Evolutionary conservation across 805 yeast species (phyloP), one percentile per base, ranked within the genome.

Genomic region (Metschnikowia hibisci): DNA sequence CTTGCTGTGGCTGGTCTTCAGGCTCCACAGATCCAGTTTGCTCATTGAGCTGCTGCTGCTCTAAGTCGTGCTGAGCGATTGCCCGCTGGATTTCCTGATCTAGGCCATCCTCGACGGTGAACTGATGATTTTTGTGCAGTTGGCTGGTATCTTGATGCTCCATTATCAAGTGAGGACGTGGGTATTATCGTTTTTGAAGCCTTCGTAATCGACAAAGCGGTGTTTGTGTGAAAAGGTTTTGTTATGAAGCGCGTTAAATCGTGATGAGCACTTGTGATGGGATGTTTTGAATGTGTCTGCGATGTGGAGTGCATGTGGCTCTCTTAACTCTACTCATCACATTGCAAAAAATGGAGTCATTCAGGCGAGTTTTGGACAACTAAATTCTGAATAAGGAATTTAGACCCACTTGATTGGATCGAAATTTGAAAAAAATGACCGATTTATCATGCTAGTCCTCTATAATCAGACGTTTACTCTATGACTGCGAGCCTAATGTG

Each of bases 41-140:
- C 25, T 34, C 13, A 20, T 45, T 41, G 6, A 47, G 46, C 38
- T 47, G 47, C 31, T 43, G 51, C 35, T 49, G 55, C 23, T 50
- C 54, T 43, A 53, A 42, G 39, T 53, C 56, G 31, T 53, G 56
- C 32, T 53, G 54, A 11, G 56, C 56, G 22, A 53, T 51, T 12
- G 55, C 55, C 5, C 52, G 36, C 32, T 53, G 56, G 23, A 53
- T 53, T 25, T 52, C 55, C 38, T 47, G 53, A 43, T 53, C 56
- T 27, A 53, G 53, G 12, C 50, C 52, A 11, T 52, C 56, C 20
- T 52, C 56, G n/a, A 46, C 44, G 32, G 45, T 45, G n/a, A 44
- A 39, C 29, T 42, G 45, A 29, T 50, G 44, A 34, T 41, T 46
- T 38, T 43, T 50, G 32, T 38, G 27, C 18, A 32, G 22, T 13